phyloP scores from a whole-genome alignment of 306 rosid genomes.

The Sesbania bispinosa region DNA sequence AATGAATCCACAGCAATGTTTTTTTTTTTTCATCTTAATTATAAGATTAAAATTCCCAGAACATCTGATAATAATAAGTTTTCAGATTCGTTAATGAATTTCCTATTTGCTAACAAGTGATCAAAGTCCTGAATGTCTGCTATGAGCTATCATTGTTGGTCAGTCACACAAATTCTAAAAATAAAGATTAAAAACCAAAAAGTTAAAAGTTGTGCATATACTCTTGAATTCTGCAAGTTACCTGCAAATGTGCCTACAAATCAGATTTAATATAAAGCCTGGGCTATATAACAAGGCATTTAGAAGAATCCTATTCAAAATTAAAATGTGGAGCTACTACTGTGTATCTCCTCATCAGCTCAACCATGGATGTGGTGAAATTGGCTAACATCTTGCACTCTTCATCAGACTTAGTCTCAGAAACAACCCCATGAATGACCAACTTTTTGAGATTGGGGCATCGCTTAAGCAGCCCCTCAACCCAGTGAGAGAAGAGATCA shows the following conservation, averaged over 20 bases:
- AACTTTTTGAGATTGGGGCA: conserved; percentile 44
- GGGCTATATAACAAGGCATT: conserved; percentile 26
- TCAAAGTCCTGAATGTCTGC: neutral
- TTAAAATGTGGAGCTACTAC: conserved; percentile 44
- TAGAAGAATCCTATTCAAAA: conserved; percentile 35
- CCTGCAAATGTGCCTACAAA: conserved; percentile 30
- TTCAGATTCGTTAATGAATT: neutral
- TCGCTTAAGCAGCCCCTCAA: conserved; percentile 44
- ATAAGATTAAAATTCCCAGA: neutral
- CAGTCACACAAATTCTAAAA: conserved; percentile 19
- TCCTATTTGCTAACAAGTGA: neutral
- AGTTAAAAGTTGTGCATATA: conserved; percentile 7
- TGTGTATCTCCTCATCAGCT: conserved; percentile 47
- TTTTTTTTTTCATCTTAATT: neutral
- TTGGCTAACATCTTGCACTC: conserved; percentile 42
- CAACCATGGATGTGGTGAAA: conserved; percentile 43
- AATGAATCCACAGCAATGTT: neutral
- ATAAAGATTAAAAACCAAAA: neutral
- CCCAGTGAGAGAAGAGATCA: conserved; percentile 44
- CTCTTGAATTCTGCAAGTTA: conserved; percentile 19
- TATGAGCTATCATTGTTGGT: conserved; percentile 15
- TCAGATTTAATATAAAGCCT: conserved; percentile 16
- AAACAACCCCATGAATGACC: conserved; percentile 42
- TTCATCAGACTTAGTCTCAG: conserved; percentile 39
- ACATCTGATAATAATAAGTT: neutral